Evolutionary conservation across 108 stramenopile species (phyloP).

Genomic region (Cyclostephanos tholiformis): DNA sequence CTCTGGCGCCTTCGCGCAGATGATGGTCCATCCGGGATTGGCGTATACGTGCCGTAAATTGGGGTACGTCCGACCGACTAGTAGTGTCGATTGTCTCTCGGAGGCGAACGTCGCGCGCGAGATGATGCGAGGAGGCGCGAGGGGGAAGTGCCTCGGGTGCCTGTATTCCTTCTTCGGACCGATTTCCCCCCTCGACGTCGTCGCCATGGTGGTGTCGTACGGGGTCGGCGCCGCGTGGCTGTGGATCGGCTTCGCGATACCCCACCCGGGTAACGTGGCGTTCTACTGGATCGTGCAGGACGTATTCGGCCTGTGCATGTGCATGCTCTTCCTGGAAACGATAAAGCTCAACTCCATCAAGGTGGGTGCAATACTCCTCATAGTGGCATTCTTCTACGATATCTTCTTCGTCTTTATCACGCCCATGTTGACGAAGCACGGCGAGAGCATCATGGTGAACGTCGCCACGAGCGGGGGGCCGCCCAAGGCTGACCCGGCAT

Average conservation of each 20-base stretch:
- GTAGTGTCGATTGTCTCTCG: conserved; percentile 25
- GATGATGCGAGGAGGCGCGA: conserved; percentile 15
- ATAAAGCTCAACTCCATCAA: conserved; percentile 72
- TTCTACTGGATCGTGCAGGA: conserved; percentile 84
- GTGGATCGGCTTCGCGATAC: conserved; percentile 33
- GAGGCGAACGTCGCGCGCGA: conserved; percentile 34
- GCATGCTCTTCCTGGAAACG: conserved; percentile 69
- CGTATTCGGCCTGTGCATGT: conserved; percentile 79
- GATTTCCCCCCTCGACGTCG: conserved; percentile 30
- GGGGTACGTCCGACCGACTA: conserved; percentile 22
- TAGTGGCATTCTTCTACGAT: conserved; percentile 88
- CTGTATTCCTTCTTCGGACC: conserved; percentile 43
- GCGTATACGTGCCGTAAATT: conserved; percentile 13
- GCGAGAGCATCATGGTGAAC: conserved; percentile 78
- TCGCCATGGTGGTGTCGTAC: conserved; percentile 26
- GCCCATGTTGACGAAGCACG: conserved; percentile 68
- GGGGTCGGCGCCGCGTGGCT: conserved; percentile 48
- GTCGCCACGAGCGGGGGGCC: conserved; percentile 70
- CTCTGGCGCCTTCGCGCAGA: conserved; percentile 57
- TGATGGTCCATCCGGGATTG: conserved; percentile 50
- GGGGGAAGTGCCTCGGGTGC: conserved; percentile 35
- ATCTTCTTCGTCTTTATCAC: conserved; percentile 92
- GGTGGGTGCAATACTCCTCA: conserved; percentile 77
- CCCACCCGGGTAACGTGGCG: conserved; percentile 32
- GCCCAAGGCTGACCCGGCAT: conserved; percentile 51